Evolutionary conservation across 169 alveolate genomes (phyloP).

Genomic region (Plasmodium ovale): DNA sequence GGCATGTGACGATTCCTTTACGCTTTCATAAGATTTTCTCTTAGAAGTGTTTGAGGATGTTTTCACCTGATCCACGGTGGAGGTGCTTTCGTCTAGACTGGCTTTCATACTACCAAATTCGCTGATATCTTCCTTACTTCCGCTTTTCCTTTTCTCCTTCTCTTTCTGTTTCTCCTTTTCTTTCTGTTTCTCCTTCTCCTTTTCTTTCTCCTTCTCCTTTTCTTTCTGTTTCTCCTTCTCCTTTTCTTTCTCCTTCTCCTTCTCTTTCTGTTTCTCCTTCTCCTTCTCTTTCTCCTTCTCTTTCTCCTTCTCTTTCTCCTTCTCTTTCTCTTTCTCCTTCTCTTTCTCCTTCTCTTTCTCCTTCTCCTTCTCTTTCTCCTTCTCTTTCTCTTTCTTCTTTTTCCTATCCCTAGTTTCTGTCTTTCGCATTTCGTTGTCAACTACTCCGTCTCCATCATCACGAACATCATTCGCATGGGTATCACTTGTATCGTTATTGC

Average conservation of each 20-base stretch:
- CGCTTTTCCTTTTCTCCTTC: slow-evolving; percentile 3
- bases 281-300: neutral
- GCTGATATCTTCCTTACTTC: neutral
- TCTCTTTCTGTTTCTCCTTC: neutral
- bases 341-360: neutral
- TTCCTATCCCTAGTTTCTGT: neutral
- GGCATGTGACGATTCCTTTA: slow-evolving; percentile 11
- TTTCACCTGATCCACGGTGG: neutral
- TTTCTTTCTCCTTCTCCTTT: neutral
- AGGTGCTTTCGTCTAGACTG: slow-evolving; percentile 7
- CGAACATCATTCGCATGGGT: no score
- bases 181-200: neutral
- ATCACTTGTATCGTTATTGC: neutral
- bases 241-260: no score
- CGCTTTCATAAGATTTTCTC: slow-evolving; percentile 31
- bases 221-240: neutral
- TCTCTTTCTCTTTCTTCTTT: no score
- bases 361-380: neutral
- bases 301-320: neutral
- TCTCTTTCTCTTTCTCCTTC: neutral
- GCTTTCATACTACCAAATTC: slow-evolving; percentile 12
- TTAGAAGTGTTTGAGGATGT: slow-evolving; percentile 9
- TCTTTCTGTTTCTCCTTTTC: neutral
- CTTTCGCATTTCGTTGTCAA: no score
- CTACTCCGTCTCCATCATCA: no score